Base-by-base conservation (phyloP, 2,329 filamentous ascomycete species). In the Botrytis hyacinthi region DNA sequence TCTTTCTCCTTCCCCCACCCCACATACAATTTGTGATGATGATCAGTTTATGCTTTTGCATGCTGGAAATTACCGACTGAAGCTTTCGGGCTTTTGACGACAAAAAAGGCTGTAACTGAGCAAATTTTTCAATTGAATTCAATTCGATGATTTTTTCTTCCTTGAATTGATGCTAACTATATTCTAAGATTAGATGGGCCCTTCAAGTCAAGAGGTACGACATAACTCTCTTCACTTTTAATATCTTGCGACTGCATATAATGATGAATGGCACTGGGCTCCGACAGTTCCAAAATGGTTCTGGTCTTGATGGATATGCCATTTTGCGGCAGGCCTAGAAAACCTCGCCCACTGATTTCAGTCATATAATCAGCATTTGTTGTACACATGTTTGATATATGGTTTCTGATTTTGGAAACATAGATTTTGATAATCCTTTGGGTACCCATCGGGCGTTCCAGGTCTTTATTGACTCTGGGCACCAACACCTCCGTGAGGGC, bases 251-350 rank as follows among this genome's bases (percentile, higher is more conserved):
- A 76, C 76, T 75, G 68, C 78, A 57, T 20, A 70, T 77, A 77
- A 89, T 93, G 93, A 95, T 94, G 93, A 94, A 92, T 87, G 93
- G 94, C 94, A 97, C 94, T 97, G 94, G 94, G 94, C 94, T 95
- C 94, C 92, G 94, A 97, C 84, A 85, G 84, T 84, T 86, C 83
- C 57, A 73, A 68, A 73, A 73, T 65, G 75, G 72, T 76, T 61
- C 78, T 79, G 78, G 75, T 83, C 86, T 90, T 94, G 94, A 94
- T 86, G 93, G 94, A 90, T 89, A 92, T 89, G 93, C 94, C 93
- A 81, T 85, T 88, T 93, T 93, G 93, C 84, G 94, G 93, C 94
- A 97, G 94, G 94, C 94, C 93, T 97, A 97, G 94, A 97, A 97
- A 97, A 97, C 95, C 94, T 97, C 90, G 94, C 93, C 94, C 93